These are phyloP conservation scores for Ogataea allantospora DNA, from an alignment of 805 yeast species.

Conservation along the genomic window DNA sequence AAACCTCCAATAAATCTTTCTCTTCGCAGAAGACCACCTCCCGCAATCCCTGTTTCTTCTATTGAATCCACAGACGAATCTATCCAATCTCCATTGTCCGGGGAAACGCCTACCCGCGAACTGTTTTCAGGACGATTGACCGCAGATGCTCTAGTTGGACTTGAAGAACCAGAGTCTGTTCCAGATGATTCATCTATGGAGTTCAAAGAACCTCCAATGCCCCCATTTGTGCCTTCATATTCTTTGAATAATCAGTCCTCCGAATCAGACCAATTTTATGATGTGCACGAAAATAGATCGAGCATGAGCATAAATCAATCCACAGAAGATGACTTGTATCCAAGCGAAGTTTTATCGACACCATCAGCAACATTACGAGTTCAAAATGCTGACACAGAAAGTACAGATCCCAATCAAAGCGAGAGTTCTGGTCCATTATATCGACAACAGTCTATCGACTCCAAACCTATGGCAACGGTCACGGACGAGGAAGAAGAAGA, in stretches of 20 bases:
- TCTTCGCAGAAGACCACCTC: conserved; percentile 23
- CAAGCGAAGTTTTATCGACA: conserved; percentile 2
- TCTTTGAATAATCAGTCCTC: not conserved
- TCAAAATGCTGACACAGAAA: conserved; percentile 2
- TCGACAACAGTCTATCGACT: conserved; percentile 14
- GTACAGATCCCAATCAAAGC: not conserved
- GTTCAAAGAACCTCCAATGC: not conserved
- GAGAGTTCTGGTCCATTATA: conserved; percentile 11
- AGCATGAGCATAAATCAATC: conserved; percentile 7
- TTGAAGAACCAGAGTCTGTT: conserved; percentile 1
- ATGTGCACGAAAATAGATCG: conserved; percentile 16
- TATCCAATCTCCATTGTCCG: not conserved
- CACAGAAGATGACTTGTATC: conserved; percentile 15
- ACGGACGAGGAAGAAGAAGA: conserved; percentile 12
- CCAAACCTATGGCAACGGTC: conserved; percentile 3
- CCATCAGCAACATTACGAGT: conserved; percentile 3
- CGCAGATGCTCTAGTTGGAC: conserved; percentile 1
- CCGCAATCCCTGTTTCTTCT: conserved; percentile 1
- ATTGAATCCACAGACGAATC: not conserved
- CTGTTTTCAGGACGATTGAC: conserved; percentile 3
- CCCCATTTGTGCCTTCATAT: not conserved
- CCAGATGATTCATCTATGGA: not conserved
- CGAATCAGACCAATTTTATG: conserved; percentile 13
- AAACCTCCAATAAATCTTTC: conserved; percentile 18
- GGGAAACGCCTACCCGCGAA: conserved; percentile 4